Base-by-base conservation (phyloP, 306 rosid genomes). In the Carpinus viminea region DNA sequence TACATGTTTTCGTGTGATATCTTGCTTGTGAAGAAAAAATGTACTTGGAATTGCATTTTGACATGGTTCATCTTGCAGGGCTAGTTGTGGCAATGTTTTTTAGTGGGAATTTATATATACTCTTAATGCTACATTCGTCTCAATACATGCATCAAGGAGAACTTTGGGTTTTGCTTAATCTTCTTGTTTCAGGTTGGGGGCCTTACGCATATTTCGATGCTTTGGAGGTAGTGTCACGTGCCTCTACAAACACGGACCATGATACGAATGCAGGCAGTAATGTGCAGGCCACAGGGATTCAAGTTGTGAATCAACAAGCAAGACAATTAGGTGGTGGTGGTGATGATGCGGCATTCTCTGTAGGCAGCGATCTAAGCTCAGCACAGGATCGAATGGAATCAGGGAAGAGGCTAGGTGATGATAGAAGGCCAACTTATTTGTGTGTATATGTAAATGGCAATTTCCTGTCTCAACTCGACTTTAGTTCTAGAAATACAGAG, bases 161-260 rank as follows among this genome's bases (percentile, higher is more conserved):
- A 41, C 45, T 41, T 41, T 53, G 8, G 20, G 8, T 70, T 68
- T 57, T 43, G 4, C 26, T 59, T 74, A 2, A 21, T 52, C 66
- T 78, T 77, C 12, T 68, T 52, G 26, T 62, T 83, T 79, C 88
- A 95, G 98, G 98, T 73, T 95, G 98, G 98, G 91, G 98, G 41
- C 87, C 98, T 55, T 91, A 95, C 21, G 97, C 98, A 74, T 95
- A 95, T 79, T 95, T 95, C 82, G 34, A 1, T 71, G 93, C 95
- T 0, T 18, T 82, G 80, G 93, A 92, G 74, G 95, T 90, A 74
- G 95, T 91, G 82, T 18, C 82, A 4, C 81, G 81, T 57, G 21
- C 62, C 59, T 81, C 55, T 64, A 1, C 82, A 31, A 82, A 75
- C 76, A 12, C 10, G 53, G 83, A 17, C 43, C 64, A 45, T 8